Percentiles rank a stretch among this genome's conserved stretches.
These are phyloP conservation scores for Penicillium cosmopolitanum DNA, from an alignment of 495 filamentous ascomycete genomes.

Conservation along the genomic window DNA sequence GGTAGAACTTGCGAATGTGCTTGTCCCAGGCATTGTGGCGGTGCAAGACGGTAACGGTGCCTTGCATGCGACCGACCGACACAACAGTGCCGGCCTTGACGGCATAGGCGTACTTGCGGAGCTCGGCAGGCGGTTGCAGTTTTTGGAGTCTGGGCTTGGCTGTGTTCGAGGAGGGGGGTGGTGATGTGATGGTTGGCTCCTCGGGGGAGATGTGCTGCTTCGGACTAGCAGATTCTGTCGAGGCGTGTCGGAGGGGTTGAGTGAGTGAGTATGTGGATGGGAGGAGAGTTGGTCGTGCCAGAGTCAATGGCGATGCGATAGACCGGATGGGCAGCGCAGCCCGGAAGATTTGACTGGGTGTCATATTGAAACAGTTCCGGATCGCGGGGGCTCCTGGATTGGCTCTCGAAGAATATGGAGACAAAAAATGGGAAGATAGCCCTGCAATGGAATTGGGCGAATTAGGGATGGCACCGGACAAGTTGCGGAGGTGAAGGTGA, in stretches of 20 bases:
- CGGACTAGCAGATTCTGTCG: slow-evolving; percentile 24
- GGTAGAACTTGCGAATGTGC: slow-evolving; percentile 47
- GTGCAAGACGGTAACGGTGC: slow-evolving; percentile 46
- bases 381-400: not conserved
- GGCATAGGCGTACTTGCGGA: slow-evolving; percentile 45
- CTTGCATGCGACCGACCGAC: slow-evolving; percentile 51
- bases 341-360: slow-evolving; percentile 40
- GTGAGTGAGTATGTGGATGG: slow-evolving; percentile 24
- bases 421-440: not conserved
- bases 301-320: slow-evolving; percentile 30
- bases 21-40: slow-evolving; percentile 42
- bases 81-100: slow-evolving; percentile 49
- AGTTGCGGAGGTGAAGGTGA: slow-evolving; percentile 26
- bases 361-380: slow-evolving; percentile 28
- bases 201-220: slow-evolving; percentile 7
- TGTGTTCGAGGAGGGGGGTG: slow-evolving; percentile 3
- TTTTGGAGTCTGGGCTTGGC: slow-evolving; percentile 8
- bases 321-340: slow-evolving; percentile 43
- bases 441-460: slow-evolving; percentile 2
- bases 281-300: slow-evolving; percentile 28
- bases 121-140: slow-evolving; percentile 31
- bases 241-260: slow-evolving; percentile 20
- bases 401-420: not conserved
- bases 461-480: slow-evolving; percentile 10
- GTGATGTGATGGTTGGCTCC: slow-evolving; percentile 6